Base-by-base conservation (phyloP, 345 rosid species). In the Geranium brycei region DNA sequence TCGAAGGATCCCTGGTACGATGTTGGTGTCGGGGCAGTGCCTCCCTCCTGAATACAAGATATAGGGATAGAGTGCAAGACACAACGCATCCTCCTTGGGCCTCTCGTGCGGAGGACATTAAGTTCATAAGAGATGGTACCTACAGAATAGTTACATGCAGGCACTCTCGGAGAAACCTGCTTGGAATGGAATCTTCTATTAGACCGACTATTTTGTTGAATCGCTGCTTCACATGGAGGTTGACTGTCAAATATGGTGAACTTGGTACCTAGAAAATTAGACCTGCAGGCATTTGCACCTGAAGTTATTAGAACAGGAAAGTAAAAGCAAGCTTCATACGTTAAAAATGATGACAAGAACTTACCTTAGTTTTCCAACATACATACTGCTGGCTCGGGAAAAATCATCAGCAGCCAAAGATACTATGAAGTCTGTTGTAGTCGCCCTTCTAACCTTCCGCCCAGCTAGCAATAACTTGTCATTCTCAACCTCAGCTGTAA, bases 241-340 rank as follows among this genome's bases (percentile, higher is more conserved):
- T 84, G 88, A 65, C 77, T 81, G 69, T 89, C 95, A 65, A 74
- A 79, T 57, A 92, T 79, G 41, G 88, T 83, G 81, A 89, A 92
- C 83, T 87, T 92, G 68, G 98, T 89, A 67, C 98, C 96, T 64
- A 92, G 60, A 71, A 92, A 92, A 75, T 91, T 91, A 61, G 98
- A 92, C 89, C 98, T 92, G 80, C 51, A 51, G 65, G 68, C 51
- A 56, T 19, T 60, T 62, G 13, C 18, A 41, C 38, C 7, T n/a
- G 31, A 67, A 66, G 64, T 71, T 55, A 23, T 60, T 62, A 53
- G 63, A 32, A 19, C 62, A 15, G 51, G 13, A 5, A 55, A 19
- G 11, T 14, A 60, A 19, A 62, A 23, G 58, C 59, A 31, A 47
- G 7, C 55, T 17, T 13, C 8, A 11, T 16, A 30, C n/a, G 23